A percentile compares a stretch with the other conserved stretches of the same genome.
Conservation (phyloP, 2,329 filamentous ascomycete genomes). For the Ophiostoma novo-ulmi region DNA sequence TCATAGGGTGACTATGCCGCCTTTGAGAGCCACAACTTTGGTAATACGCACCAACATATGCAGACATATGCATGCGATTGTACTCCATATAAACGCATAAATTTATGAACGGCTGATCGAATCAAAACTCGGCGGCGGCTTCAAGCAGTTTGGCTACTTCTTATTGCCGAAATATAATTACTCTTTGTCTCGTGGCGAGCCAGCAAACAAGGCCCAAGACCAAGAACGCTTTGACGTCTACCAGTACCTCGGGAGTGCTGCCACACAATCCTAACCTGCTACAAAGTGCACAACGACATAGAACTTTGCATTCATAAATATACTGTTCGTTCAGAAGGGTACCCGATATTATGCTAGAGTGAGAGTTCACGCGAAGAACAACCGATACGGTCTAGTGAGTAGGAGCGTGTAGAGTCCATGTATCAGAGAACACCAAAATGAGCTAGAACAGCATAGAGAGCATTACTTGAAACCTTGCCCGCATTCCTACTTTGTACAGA, state of each 20-base stretch:
- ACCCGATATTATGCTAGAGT: not conserved
- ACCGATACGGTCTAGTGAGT: not conserved
- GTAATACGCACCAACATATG: no score
- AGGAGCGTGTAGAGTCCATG: not conserved
- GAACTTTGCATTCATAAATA: not conserved
- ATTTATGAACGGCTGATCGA: not conserved
- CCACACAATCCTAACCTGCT: not conserved
- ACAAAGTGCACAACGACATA: not conserved
- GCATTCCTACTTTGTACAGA: not conserved
- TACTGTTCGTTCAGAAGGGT: not conserved
- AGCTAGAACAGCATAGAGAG: no score
- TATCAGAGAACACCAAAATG: not conserved
- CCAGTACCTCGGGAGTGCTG: conserved; percentile 8
- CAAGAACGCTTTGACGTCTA: conserved; percentile 9
- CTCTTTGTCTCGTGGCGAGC: conserved; percentile 7
- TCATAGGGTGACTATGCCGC: not conserved
- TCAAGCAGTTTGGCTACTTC: not conserved
- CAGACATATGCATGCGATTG: not conserved
- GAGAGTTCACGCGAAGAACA: not conserved
- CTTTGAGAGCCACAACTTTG: not conserved
- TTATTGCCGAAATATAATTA: conserved; percentile 1
- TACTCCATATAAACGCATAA: not conserved
- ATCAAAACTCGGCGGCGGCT: not conserved
- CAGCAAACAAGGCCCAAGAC: conserved; percentile 2
- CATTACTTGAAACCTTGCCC: conserved; percentile 1